Percentiles rank a stretch among this genome's conserved stretches.
These are phyloP conservation scores for Pichia terricola DNA, from an alignment of 1,139 yeast species.

Conservation along the genomic window DNA sequence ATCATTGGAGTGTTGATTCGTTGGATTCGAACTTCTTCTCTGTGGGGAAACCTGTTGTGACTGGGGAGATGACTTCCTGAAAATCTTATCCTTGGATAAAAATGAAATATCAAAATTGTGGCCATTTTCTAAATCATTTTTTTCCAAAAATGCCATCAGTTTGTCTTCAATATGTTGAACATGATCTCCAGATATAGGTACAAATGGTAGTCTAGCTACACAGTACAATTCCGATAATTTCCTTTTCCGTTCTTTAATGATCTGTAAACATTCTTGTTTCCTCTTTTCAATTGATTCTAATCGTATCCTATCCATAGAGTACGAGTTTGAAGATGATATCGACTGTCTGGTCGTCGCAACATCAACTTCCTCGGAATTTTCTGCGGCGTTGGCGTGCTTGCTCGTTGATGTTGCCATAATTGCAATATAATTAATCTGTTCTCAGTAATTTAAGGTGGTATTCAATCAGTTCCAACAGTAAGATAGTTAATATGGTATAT, in stretches of 20 bases:
- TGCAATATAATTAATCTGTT: too few relatives aligned
- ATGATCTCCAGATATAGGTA: conserved; percentile 30
- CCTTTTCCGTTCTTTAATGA: conserved; percentile 32
- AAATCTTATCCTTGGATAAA: conserved; percentile 23
- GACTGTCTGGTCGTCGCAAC: background rate
- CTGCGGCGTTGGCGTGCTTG: background rate
- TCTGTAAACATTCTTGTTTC: conserved; percentile 31
- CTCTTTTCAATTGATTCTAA: conserved; percentile 36
- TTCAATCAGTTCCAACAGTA: too few relatives aligned
- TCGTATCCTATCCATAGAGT: conserved; percentile 33
- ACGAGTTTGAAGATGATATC: conserved; percentile 4
- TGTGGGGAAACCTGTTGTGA: conserved; percentile 11
- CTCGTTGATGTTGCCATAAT: background rate
- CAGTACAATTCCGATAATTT: conserved; percentile 48
- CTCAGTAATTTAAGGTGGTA: too few relatives aligned
- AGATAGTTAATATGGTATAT: too few relatives aligned
- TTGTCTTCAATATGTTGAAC: conserved; percentile 30
- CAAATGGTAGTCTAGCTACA: conserved; percentile 36
- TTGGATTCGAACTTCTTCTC: background rate
- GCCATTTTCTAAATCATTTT: conserved; percentile 36
- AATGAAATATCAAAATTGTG: conserved; percentile 27
- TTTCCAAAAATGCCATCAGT: conserved; percentile 33
- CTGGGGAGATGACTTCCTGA: conserved; percentile 18
- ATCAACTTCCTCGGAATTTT: background rate
- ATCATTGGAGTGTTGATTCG: background rate